Evolutionary conservation across 768 basidiomycete genomes (phyloP).

Genomic region (Baorangia bicolor): DNA sequence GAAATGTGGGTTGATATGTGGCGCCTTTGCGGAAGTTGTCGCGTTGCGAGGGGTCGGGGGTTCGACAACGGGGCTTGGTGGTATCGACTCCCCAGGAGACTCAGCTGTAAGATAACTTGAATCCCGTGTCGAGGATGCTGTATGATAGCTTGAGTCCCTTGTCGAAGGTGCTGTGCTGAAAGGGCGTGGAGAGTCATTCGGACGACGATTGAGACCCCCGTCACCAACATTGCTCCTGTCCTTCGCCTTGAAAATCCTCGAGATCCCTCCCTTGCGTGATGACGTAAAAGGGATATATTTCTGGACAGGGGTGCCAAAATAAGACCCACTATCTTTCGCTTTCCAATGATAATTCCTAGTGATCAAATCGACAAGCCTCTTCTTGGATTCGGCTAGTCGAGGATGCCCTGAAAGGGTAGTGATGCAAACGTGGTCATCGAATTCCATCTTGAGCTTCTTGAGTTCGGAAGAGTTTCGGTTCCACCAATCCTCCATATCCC

Average conservation of each 20-base stretch:
- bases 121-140: background rate
- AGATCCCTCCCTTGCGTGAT: background rate
- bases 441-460: constrained; percentile 27
- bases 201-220: background rate
- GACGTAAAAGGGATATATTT: background rate
- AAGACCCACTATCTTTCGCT: background rate
- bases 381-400: constrained; percentile 11
- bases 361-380: constrained; percentile 16
- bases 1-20: background rate
- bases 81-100: constrained; percentile 7
- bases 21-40: background rate
- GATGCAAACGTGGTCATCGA: constrained; percentile 39
- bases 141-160: constrained; percentile 3
- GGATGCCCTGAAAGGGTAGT: constrained; percentile 24
- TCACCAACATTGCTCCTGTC: background rate
- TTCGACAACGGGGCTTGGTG: constrained; percentile 8
- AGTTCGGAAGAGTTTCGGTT: constrained; percentile 27
- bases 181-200: background rate
- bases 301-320: constrained; percentile 11
- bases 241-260: background rate
- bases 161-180: background rate
- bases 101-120: constrained; percentile 8
- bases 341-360: constrained; percentile 9
- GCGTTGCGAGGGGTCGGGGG: constrained; percentile 8
- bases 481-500: constrained; percentile 34